Evolutionary conservation across 164 flowering plant species (phyloP), one percentile per base, ranked within the genome.

Genomic region (Taxillus chinensis): DNA sequence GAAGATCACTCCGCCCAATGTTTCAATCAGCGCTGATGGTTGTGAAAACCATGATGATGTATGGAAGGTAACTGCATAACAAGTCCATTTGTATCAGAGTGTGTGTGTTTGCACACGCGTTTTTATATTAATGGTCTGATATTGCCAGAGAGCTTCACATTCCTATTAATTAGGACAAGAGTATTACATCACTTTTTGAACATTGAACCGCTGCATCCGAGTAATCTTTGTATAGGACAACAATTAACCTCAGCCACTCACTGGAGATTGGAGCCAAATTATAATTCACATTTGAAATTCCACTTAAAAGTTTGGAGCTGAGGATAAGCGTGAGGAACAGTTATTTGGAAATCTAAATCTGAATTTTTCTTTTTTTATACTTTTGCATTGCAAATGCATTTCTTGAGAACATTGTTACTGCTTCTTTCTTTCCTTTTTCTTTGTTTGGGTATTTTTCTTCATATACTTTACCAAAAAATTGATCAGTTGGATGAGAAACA

Each of bases 51-150:
- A 51, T 49, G 46, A 51, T 41, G 42, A 38, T 53, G 64, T 77
- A 14, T 65, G 82, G 89, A 83, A 80, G 14, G 13, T 11, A 84
- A 81, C 63, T 63, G 69, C 75, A 65, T 73, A 66, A 64, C 62
- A 72, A 60, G 63, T 61, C 66, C 27, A 27, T 27, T 27, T 27
- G 27, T 27, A 27, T 27, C 27, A 27, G 27, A 27, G 27, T 2
- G 0, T 27, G 0, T 27, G 27, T 27, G 27, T 27, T 27, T 27
- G 27, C 27, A 27, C 27, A 27, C 1, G 27, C 27, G 0, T 27
- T 27, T 27, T 27, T 27, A 27, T 27, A 27, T 27, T 27, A 27
- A 27, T 27, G 27, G 27, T 27, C 27, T 27, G 27, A 27, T 27
- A 27, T 27, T 27, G 27, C 27, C 27, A 27, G 27, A 27, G 2